A percentile compares a stretch with the other conserved stretches of the same genome.
Evolutionary conservation across 2,329 filamentous ascomycete genomes (phyloP).

Genomic region (Cercospora zeina): DNA sequence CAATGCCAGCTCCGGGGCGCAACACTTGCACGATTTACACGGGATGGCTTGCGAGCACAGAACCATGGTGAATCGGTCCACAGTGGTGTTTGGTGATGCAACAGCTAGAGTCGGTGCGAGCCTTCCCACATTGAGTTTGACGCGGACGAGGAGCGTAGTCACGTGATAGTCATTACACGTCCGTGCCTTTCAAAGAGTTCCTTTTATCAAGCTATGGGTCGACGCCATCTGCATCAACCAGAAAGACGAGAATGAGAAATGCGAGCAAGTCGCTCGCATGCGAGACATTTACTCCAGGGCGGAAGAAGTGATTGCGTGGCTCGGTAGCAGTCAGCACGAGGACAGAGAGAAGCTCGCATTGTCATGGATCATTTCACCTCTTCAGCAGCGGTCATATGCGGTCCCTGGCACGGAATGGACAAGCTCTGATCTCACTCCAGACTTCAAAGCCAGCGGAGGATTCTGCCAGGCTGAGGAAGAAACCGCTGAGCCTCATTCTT

Average conservation of each 20-base stretch:
- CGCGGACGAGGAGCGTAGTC: neutral
- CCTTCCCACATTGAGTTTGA: neutral
- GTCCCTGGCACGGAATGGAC: neutral
- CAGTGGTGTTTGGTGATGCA: neutral
- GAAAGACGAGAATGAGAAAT: conserved; percentile 11
- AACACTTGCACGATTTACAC: conserved; percentile 11
- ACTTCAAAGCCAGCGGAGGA: neutral
- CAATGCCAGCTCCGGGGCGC: neutral
- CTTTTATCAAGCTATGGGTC: neutral
- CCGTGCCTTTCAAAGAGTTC: too few relatives aligned
- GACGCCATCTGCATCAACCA: conserved; percentile 18
- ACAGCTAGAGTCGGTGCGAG: neutral
- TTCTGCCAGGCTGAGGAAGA: neutral
- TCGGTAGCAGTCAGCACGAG: neutral
- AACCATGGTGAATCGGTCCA: conserved; percentile 1
- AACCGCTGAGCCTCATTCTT: neutral
- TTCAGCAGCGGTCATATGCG: neutral
- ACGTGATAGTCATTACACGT: neutral
- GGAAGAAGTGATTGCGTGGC: neutral
- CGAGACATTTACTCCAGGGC: conserved; percentile 10
- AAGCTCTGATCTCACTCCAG: neutral
- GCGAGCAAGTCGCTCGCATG: conserved; percentile 18
- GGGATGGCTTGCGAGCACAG: conserved; percentile 17
- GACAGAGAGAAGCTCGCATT: neutral
- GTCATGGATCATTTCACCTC: neutral